Percentiles rank a stretch among this genome's conserved stretches.
These are phyloP conservation scores for Boletus rubroflammeus DNA, from an alignment of 768 basidiomycete species.

Conservation along the genomic window DNA sequence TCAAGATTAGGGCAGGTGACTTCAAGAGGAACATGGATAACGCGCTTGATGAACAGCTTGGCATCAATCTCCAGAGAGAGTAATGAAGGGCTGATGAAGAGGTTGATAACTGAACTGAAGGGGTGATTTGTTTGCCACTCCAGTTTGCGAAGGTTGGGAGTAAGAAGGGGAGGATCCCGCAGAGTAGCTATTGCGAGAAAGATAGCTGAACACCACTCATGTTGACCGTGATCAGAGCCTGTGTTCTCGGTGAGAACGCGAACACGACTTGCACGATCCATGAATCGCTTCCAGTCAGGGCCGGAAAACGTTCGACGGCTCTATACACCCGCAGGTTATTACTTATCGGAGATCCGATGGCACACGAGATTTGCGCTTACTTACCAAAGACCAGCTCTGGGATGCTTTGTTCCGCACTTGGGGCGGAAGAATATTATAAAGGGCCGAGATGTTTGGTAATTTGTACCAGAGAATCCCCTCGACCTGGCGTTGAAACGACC, in stretches of 20 bases:
- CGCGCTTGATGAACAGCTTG: conserved; percentile 11
- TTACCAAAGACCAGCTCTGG: conserved; percentile 20
- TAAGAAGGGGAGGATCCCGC: conserved; percentile 19
- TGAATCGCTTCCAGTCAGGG: conserved; percentile 16
- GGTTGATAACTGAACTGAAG: conserved; percentile 10
- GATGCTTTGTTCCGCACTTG: conserved; percentile 11
- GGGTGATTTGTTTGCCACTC: conserved; percentile 12
- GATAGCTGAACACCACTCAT: conserved; percentile 1
- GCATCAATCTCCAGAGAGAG: conserved; percentile 23
- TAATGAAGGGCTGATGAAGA: conserved; percentile 20
- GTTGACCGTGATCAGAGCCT: background rate
- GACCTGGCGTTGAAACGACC: conserved; percentile 14
- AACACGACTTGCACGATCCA: conserved; percentile 16
- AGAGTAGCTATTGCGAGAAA: conserved; percentile 15
- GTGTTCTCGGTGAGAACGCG: conserved; percentile 10
- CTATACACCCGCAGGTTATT: conserved; percentile 1
- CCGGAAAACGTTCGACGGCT: conserved; percentile 19
- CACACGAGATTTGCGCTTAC: background rate
- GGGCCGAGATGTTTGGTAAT: conserved; percentile 5
- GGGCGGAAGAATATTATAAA: conserved; percentile 17
- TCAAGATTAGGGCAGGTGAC: conserved; percentile 14
- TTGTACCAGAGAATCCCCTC: conserved; percentile 25
- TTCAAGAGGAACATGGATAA: conserved; percentile 12
- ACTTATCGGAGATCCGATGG: background rate
- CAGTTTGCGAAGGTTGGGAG: conserved; percentile 21